phyloP scores from a whole-genome alignment of 768 basidiomycete species.

The Trametes cinnabarina region DNA sequence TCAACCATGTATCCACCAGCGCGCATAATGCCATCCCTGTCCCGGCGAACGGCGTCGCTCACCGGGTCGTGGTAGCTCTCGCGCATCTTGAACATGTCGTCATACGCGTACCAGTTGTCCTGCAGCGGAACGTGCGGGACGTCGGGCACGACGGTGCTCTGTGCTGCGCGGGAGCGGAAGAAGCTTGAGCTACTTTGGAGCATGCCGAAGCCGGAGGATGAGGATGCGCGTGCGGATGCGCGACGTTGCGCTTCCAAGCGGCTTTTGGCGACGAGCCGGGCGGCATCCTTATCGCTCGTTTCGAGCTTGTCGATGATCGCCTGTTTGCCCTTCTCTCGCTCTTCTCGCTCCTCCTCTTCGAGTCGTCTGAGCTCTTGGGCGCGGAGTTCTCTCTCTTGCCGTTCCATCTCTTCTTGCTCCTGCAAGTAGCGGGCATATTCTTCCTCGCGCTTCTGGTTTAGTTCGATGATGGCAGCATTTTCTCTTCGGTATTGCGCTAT shows the following conservation, averaged over 20 bases:
- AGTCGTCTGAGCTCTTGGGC: slow-evolving; percentile 62
- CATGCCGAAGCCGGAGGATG: slow-evolving; percentile 12
- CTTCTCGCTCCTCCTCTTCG: slow-evolving; percentile 76
- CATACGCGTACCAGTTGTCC: slow-evolving; percentile 74
- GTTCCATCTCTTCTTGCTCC: slow-evolving; percentile 80
- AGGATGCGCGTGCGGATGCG: slow-evolving; percentile 52
- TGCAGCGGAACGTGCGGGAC: slow-evolving; percentile 77
- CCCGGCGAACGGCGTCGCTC: slow-evolving; percentile 74
- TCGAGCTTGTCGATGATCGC: slow-evolving; percentile 83
- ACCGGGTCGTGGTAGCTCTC: slow-evolving; percentile 66
- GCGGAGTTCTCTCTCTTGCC: slow-evolving; percentile 65
- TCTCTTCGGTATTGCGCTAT: slow-evolving; percentile 75
- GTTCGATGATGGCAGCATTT: slow-evolving; percentile 79
- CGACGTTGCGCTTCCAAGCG: slow-evolving; percentile 64
- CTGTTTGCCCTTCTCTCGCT: slow-evolving; percentile 65
- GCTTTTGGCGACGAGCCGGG: slow-evolving; percentile 66
- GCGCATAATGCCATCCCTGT: slow-evolving; percentile 75
- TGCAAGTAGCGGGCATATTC: slow-evolving; percentile 67
- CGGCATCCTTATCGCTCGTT: slow-evolving; percentile 69
- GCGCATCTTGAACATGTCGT: slow-evolving; percentile 59
- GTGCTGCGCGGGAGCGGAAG: slow-evolving; percentile 61
- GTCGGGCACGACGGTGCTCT: slow-evolving; percentile 68
- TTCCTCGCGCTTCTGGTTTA: slow-evolving; percentile 81
- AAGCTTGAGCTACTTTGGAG: slow-evolving; percentile 35
- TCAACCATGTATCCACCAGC: slow-evolving; percentile 81